phyloP scores from a whole-genome alignment of 805 yeast genomes.

The Yamadazyma olivae region DNA sequence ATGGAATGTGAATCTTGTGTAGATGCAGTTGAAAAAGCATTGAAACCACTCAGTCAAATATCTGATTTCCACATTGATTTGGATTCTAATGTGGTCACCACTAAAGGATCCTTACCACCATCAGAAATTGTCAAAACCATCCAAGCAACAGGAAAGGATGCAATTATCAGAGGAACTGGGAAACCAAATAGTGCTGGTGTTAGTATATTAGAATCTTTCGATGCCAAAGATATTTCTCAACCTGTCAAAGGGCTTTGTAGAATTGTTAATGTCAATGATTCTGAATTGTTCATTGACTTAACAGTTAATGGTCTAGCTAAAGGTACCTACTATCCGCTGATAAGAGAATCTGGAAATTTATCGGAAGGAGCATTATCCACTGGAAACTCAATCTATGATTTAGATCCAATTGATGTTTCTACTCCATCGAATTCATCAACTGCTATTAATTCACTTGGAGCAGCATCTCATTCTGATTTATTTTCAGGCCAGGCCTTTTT shows the following conservation, averaged over 20 bases:
- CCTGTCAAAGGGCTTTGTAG: slow-evolving; percentile 88
- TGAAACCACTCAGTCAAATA: slow-evolving; percentile 51
- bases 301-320: slow-evolving; percentile 69
- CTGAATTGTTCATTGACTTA: slow-evolving; percentile 65
- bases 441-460: slow-evolving; percentile 34
- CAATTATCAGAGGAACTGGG: slow-evolving; percentile 91
- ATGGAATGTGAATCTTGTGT: slow-evolving; percentile 77
- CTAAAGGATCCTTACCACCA: slow-evolving; percentile 73
- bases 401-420: slow-evolving; percentile 38
- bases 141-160: slow-evolving; percentile 78
- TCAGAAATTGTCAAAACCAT: slow-evolving; percentile 66
- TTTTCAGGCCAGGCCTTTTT: slow-evolving; percentile 37
- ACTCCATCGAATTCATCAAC: slow-evolving; percentile 23
- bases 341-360: slow-evolving; percentile 72
- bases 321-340: slow-evolving; percentile 67
- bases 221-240: slow-evolving; percentile 37
- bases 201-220: slow-evolving; percentile 76
- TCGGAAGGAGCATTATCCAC: slow-evolving; percentile 69
- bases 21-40: slow-evolving; percentile 51
- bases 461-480: slow-evolving; percentile 16
- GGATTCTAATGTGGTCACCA: slow-evolving; percentile 56
- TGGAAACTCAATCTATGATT: slow-evolving; percentile 48
- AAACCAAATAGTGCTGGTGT: slow-evolving; percentile 87
- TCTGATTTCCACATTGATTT: slow-evolving; percentile 55
- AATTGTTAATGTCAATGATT: slow-evolving; percentile 62